Conservation (phyloP, 345 rosid genomes). For the Camelina neglecta region DNA sequence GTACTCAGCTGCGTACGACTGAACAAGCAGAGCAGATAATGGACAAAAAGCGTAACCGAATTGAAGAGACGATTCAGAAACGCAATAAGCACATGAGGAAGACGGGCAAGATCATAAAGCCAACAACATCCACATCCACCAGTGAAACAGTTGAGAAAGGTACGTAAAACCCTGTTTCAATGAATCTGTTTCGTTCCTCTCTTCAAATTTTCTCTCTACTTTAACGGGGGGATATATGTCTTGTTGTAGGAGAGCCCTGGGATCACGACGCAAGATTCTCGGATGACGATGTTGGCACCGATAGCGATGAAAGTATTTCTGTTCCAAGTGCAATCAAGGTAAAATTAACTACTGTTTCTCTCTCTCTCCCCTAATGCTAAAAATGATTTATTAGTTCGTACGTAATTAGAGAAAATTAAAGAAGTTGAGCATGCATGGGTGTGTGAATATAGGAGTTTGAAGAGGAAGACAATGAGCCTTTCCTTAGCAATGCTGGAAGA, state of each 20-base stretch:
- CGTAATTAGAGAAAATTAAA: too few species aligned
- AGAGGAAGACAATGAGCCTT: not conserved
- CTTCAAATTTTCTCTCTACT: not conserved
- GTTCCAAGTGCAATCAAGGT: not conserved
- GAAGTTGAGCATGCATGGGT: too few species aligned
- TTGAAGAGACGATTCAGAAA: not conserved
- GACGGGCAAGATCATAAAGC: not conserved
- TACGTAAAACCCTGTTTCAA: not conserved
- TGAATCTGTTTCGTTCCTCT: too few species aligned
- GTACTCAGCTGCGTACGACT: not conserved
- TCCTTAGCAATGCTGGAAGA: too few species aligned
- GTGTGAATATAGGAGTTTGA: not conserved
- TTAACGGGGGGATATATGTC: not conserved
- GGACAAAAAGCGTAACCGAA: not conserved
- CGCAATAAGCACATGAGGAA: not conserved
- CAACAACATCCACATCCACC: not conserved
- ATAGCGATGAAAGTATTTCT: not conserved
- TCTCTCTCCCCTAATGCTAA: too few species aligned
- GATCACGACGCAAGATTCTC: not conserved
- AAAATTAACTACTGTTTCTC: too few species aligned
- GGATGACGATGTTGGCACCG: not conserved
- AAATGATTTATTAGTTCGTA: too few species aligned
- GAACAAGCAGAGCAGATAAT: not conserved
- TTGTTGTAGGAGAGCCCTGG: not conserved
- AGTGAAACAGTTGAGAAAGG: not conserved